phyloP scores from a whole-genome alignment of 768 basidiomycete species.

The Suillus ampliporus region DNA sequence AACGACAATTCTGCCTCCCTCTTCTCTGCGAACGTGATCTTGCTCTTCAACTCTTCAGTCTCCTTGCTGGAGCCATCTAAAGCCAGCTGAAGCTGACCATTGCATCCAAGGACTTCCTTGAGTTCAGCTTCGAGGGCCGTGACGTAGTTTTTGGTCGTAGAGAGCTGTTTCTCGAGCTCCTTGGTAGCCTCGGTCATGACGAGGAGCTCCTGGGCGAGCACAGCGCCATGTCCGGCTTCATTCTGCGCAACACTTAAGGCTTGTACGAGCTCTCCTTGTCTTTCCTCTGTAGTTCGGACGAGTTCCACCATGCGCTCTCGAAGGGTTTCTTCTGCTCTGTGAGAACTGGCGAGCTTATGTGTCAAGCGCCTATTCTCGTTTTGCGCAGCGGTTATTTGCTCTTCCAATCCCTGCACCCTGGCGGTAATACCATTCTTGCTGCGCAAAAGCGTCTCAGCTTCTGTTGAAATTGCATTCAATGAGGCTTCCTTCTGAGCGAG shows the following conservation, averaged over 20 bases:
- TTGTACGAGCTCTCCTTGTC: slow-evolving; percentile 7
- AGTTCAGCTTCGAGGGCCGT: background rate
- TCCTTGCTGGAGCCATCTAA: background rate
- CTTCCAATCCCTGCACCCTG: background rate
- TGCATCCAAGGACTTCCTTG: background rate
- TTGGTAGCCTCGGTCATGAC: background rate
- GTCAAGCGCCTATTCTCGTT: slow-evolving; percentile 6
- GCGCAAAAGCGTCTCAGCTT: slow-evolving; percentile 29
- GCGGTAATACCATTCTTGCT: slow-evolving; percentile 15
- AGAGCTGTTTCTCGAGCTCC: slow-evolving; percentile 1
- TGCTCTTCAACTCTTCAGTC: slow-evolving; percentile 1
- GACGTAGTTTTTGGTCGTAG: background rate
- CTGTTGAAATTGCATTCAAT: slow-evolving; percentile 32
- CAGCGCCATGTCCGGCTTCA: background rate
- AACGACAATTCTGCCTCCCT: slow-evolving; percentile 5
- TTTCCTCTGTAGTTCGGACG: slow-evolving; percentile 16
- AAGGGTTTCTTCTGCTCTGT: slow-evolving; percentile 14
- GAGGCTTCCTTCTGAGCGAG: slow-evolving; percentile 21
- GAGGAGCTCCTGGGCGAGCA: slow-evolving; percentile 4
- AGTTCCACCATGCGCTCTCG: slow-evolving; percentile 14
- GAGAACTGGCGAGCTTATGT: slow-evolving; percentile 20
- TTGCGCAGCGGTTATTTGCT: background rate
- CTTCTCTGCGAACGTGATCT: background rate
- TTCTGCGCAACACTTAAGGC: slow-evolving; percentile 1
- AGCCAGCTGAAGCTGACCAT: background rate